Percentiles rank a stretch among this genome's conserved stretches.
Evolutionary conservation across 176 grass and related monocot species (phyloP).

Genomic region (Zoysia pacifica): DNA sequence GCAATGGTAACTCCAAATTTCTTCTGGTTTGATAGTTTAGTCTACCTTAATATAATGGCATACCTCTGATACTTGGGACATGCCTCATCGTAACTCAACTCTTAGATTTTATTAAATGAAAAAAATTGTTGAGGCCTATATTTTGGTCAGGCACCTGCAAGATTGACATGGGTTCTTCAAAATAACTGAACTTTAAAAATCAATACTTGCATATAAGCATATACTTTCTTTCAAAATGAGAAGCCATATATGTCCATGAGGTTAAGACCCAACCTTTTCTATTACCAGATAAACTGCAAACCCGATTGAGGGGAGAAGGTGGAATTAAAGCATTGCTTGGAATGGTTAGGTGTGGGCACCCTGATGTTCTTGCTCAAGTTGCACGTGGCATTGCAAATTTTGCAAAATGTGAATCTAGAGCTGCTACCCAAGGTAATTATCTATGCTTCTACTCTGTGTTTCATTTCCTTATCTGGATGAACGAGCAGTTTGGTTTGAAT

Average conservation of each 20-base stretch:
- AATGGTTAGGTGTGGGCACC: conserved; percentile 95
- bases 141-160: not conserved
- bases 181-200: not conserved
- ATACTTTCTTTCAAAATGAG: conserved; percentile 17
- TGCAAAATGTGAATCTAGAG: conserved; percentile 96
- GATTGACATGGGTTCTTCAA: not conserved
- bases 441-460: conserved; percentile 4
- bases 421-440: conserved; percentile 87
- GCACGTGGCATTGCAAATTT: conserved; percentile 99
- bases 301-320: conserved; percentile 86
- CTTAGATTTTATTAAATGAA: not conserved
- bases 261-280: conserved; percentile 29
- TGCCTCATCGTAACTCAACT: not conserved
- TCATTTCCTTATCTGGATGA: conserved; percentile 10
- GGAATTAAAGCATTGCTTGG: conserved; percentile 97
- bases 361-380: conserved; percentile 98
- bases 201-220: not conserved
- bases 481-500: not conserved
- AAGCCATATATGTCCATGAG: not conserved
- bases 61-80: not conserved
- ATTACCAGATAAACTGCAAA: conserved; percentile 90
- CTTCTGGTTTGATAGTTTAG: conserved; percentile 21
- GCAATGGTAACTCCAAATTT: conserved; percentile 75
- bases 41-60: conserved; percentile 21
- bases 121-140: not conserved